A percentile compares a stretch with the other conserved stretches of the same genome.
Conservation (phyloP, 345 rosid species). For the Ceriops zippeliana region DNA sequence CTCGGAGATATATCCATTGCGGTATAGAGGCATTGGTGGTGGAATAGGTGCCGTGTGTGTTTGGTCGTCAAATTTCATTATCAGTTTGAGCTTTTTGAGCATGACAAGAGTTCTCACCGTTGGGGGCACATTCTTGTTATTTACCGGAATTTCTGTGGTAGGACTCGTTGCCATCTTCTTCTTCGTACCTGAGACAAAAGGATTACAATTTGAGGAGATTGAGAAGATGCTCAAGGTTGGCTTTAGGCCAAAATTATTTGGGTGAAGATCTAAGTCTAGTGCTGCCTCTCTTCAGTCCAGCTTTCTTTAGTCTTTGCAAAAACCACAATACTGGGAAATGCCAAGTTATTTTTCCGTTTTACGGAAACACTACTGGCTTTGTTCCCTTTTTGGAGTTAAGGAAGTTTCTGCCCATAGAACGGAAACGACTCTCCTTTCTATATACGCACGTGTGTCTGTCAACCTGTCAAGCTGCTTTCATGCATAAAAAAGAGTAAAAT, state of each 20-base stretch:
- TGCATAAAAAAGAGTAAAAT: too few species aligned
- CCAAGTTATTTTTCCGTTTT: too few species aligned
- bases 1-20: constrained; percentile 84
- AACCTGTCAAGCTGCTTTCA: too few species aligned
- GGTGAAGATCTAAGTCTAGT: too few species aligned
- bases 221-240: constrained; percentile 63
- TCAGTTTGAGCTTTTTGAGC: constrained; percentile 57
- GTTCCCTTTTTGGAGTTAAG: too few species aligned
- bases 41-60: constrained; percentile 70
- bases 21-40: constrained; percentile 80
- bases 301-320: too few species aligned
- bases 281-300: too few species aligned
- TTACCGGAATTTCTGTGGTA: constrained; percentile 43
- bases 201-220: constrained; percentile 68
- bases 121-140: constrained; percentile 58
- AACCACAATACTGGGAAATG: too few species aligned
- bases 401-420: too few species aligned
- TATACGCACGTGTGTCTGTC: too few species aligned
- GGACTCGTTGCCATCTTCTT: constrained; percentile 53
- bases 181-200: constrained; percentile 81
- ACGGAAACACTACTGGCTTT: too few species aligned
- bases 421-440: too few species aligned
- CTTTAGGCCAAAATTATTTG: constrained; percentile 38
- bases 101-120: constrained; percentile 56
- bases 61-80: constrained; percentile 68